These are phyloP conservation scores for Lachnellula subtilissima DNA, from an alignment of 2,329 filamentous ascomycete species.

Conservation along the genomic window DNA sequence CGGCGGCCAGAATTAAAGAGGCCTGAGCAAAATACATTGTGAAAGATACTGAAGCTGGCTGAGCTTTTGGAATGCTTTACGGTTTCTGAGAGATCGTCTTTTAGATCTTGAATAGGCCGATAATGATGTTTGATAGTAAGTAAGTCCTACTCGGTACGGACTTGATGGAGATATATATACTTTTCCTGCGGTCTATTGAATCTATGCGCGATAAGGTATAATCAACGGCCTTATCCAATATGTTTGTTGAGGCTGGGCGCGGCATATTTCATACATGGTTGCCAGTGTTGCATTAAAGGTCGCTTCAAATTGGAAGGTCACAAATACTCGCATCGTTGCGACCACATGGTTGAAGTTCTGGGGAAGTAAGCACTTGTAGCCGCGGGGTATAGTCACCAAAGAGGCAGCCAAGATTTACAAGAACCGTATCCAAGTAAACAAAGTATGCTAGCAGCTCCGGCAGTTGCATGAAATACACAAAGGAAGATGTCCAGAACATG, in stretches of 20 bases:
- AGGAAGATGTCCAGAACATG: not conserved
- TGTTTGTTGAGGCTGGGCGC: not conserved
- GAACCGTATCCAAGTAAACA: not conserved
- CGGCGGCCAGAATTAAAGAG: constrained; percentile 9
- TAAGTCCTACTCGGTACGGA: not conserved
- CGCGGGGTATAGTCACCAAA: not conserved
- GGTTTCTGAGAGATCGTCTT: too few species aligned
- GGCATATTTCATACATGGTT: not conserved
- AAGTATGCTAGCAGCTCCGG: not conserved
- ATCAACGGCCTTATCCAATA: too few species aligned
- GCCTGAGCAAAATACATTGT: constrained; percentile 26
- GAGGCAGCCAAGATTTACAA: not conserved
- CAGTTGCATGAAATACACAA: not conserved
- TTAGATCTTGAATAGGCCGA: not conserved
- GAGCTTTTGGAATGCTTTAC: constrained; percentile 4
- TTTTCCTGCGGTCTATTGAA: not conserved
- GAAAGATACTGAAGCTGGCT: constrained; percentile 7
- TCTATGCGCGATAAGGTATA: not conserved
- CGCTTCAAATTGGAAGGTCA: not conserved
- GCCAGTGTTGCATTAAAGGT: not conserved
- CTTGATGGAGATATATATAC: not conserved
- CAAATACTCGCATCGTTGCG: not conserved
- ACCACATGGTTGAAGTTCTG: not conserved
- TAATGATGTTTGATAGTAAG: not conserved
- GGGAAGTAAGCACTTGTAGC: not conserved